A percentile compares a stretch with the other conserved stretches of the same genome.
These are phyloP conservation scores for Stachybotrys chlorohalonatus DNA, from an alignment of 2,329 filamentous ascomycete genomes.

Conservation along the genomic window DNA sequence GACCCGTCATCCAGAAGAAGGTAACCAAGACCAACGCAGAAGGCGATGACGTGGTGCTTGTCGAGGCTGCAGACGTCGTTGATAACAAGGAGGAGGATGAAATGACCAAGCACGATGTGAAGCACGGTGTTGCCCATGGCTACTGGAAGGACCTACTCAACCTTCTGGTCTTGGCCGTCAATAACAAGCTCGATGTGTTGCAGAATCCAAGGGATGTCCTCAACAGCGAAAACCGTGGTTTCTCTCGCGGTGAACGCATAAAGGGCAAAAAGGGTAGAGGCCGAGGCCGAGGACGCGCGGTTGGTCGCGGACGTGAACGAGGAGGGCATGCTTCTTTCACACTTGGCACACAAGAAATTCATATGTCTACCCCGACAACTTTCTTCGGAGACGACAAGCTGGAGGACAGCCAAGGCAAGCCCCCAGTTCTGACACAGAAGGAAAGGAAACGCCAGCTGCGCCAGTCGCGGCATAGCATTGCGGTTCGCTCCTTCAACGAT, in stretches of 20 bases:
- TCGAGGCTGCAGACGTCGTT: slow-evolving; percentile 18
- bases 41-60: slow-evolving; percentile 21
- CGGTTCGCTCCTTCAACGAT: slow-evolving; percentile 29
- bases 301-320: no score
- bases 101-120: slow-evolving; percentile 27
- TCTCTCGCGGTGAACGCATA: slow-evolving; percentile 12
- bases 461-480: slow-evolving; percentile 28
- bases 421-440: slow-evolving; percentile 2
- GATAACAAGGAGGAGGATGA: slow-evolving; percentile 22
- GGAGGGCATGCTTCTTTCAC: neutral
- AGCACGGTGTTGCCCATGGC: slow-evolving; percentile 43
- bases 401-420: slow-evolving; percentile 1
- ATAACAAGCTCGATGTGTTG: slow-evolving; percentile 33
- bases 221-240: slow-evolving; percentile 22
- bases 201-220: slow-evolving; percentile 30
- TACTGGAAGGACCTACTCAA: slow-evolving; percentile 57
- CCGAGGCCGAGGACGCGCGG: slow-evolving; percentile 6
- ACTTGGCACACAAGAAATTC: neutral
- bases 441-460: slow-evolving; percentile 20
- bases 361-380: neutral
- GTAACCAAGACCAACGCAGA: slow-evolving; percentile 25
- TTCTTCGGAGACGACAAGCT: neutral
- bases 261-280: neutral
- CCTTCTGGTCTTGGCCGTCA: slow-evolving; percentile 41
- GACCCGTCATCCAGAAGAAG: slow-evolving; percentile 48